These are phyloP conservation scores for Pythium oligandrum DNA, from an alignment of 352 stramenopile species.

Conservation along the genomic window DNA sequence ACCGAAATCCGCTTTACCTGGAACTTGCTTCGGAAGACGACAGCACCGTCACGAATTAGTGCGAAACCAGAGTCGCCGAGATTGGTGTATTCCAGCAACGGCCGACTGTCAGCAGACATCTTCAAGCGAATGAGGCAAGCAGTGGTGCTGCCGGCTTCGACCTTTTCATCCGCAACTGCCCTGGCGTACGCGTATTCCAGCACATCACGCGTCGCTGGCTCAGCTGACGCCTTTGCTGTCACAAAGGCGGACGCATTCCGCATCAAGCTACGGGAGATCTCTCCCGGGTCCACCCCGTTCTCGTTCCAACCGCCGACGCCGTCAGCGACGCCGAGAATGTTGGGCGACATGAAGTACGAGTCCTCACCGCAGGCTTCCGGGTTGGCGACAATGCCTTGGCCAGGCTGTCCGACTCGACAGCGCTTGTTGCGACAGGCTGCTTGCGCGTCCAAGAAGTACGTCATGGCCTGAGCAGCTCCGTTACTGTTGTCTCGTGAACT, in stretches of 20 bases:
- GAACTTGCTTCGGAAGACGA: slow-evolving; percentile 75
- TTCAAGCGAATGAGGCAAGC: slow-evolving; percentile 71
- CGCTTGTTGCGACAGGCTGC: slow-evolving; percentile 68
- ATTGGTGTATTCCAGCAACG: slow-evolving; percentile 75
- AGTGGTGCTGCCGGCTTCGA: slow-evolving; percentile 76
- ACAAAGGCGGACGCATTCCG: slow-evolving; percentile 50
- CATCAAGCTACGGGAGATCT: slow-evolving; percentile 77
- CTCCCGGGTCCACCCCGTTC: slow-evolving; percentile 70
- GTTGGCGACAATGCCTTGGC: slow-evolving; percentile 39
- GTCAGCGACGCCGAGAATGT: slow-evolving; percentile 65
- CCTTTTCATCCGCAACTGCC: slow-evolving; percentile 50
- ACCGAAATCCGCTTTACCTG: slow-evolving; percentile 17
- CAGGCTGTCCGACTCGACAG: slow-evolving; percentile 32
- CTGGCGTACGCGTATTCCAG: slow-evolving; percentile 55
- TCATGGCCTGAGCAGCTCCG: slow-evolving; percentile 20
- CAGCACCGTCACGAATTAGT: slow-evolving; percentile 52
- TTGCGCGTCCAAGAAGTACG: slow-evolving; percentile 70
- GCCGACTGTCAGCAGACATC: slow-evolving; percentile 30
- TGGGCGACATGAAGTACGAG: slow-evolving; percentile 66
- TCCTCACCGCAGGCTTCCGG: slow-evolving; percentile 63
- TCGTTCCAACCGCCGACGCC: slow-evolving; percentile 80
- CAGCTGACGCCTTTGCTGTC: slow-evolving; percentile 9
- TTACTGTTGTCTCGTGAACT: slow-evolving; percentile 8
- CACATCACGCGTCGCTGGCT: slow-evolving; percentile 41
- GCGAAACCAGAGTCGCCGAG: slow-evolving; percentile 74